Conservation (phyloP, 1,284 basidiomycete species). For the Golubevia pallescens region DNA sequence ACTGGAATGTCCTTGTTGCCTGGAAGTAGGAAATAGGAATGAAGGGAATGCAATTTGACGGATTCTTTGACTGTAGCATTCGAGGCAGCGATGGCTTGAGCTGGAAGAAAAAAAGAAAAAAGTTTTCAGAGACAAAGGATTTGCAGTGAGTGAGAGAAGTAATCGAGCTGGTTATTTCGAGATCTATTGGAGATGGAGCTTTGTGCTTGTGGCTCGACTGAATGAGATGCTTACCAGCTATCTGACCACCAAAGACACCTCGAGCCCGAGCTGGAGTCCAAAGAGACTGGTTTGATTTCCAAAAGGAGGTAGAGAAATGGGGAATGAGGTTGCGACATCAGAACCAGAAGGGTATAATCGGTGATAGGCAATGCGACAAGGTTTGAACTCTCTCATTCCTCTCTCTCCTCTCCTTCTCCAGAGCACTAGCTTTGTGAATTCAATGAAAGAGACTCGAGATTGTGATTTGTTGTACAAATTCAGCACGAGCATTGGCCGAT, state of each 20-base stretch:
- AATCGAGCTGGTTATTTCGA: not conserved
- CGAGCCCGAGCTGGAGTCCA: constrained; percentile 42
- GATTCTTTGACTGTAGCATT: constrained; percentile 38
- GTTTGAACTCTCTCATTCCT: too few relatives aligned
- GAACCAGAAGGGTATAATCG: too few relatives aligned
- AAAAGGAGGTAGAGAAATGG: too few relatives aligned
- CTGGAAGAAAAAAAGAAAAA: constrained; percentile 9
- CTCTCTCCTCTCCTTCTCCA: constrained; percentile 5
- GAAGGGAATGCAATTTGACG: constrained; percentile 36
- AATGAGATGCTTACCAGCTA: too few relatives aligned
- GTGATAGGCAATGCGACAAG: too few relatives aligned
- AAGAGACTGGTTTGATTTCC: not conserved
- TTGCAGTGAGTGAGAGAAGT: not conserved
- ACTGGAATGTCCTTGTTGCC: constrained; percentile 41
- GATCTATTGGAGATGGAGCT: too few relatives aligned
- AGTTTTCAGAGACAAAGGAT: not conserved
- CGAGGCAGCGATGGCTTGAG: constrained; percentile 44
- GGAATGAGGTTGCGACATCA: too few relatives aligned
- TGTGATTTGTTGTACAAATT: too few relatives aligned
- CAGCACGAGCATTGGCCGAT: too few relatives aligned
- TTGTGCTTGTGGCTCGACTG: too few relatives aligned
- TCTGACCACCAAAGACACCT: constrained; percentile 58
- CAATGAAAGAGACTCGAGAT: too few relatives aligned
- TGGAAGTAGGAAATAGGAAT: constrained; percentile 55
- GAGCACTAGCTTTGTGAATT: too few relatives aligned